Base-by-base conservation (phyloP, 2,329 filamentous ascomycete genomes). In the Calonectria hongkongensis region DNA sequence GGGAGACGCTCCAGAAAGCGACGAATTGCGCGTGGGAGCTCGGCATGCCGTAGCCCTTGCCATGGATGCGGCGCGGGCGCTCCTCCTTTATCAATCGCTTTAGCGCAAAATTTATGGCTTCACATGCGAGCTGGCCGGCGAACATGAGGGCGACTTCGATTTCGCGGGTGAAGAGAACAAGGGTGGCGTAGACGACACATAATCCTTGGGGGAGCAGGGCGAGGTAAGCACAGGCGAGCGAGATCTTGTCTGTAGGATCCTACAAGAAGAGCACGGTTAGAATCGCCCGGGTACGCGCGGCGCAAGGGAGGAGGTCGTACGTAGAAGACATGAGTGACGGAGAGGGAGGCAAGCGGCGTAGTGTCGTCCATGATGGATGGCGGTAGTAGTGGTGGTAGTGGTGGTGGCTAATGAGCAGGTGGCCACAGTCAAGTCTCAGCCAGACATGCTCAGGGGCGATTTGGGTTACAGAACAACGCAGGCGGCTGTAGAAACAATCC, bases 31-130 rank as follows among this genome's bases (percentile, higher is more conserved):
- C 94, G 85, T 99, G 97, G 45, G 96, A 98, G 54, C 87, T 89
- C 66, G 97, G 97, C 97, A 99, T 99, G 79, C 97, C 97, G 82
- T 99, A 99, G 75, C 97, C 97, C 84, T 98, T 98, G 69, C 95
- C 96, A 81, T 96, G 92, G 89, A 88, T 93, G 91, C 93, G 93
- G 74, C 89, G 90, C 33, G 97, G 97, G 63, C 97, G 91, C 84
- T 98, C 95, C 84, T 98, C 95, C 82, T 96, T 97, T 83, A 99
- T 96, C 74, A 95, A 88, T 30, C 97, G 91, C 88, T 99, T 99
- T 62, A 99, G 88, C 4, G 89, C 86, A 84, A 97, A 98, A 85
- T 99, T 99, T 79, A 98, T 86, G 33, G 90, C 95, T 84, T 99
- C 97, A 87, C 96, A 98, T 64, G 89, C 92, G 84, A 98, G 91